Evolutionary conservation across 164 flowering plant genomes (phyloP).

Genomic region (Cinnamomum micranthum): DNA sequence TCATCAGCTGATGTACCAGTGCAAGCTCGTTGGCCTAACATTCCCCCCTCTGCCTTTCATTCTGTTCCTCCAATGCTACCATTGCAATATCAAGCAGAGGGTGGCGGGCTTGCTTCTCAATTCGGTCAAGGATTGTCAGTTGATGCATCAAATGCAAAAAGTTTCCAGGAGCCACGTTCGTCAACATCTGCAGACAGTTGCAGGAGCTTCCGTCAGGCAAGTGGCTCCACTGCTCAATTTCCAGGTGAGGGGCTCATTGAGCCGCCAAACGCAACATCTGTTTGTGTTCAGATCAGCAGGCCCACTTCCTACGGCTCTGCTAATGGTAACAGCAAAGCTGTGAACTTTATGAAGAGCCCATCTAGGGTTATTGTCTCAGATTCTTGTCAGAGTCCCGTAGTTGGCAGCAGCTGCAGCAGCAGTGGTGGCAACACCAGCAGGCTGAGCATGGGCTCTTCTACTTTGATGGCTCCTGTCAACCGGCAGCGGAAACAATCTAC

Average conservation of each 20-base stretch:
- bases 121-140: too few relatives aligned
- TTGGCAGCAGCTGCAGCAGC: constrained; percentile 6
- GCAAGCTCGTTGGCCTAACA: constrained; percentile 68
- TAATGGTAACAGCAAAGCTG: constrained; percentile 15
- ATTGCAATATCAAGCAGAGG: constrained; percentile 25
- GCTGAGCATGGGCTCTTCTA: constrained; percentile 23
- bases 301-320: constrained; percentile 9
- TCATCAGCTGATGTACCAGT: constrained; percentile 55
- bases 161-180: too few relatives aligned
- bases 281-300: constrained; percentile 16
- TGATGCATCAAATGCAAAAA: too few relatives aligned
- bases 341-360: constrained; percentile 20
- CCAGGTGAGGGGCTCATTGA: constrained; percentile 58
- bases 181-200: too few relatives aligned
- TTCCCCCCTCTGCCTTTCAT: constrained; percentile 53
- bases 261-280: constrained; percentile 25
- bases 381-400: constrained; percentile 34
- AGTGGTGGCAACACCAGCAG: constrained; percentile 10
- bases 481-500: constrained; percentile 28
- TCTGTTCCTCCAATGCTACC: constrained; percentile 47
- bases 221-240: constrained; percentile 22
- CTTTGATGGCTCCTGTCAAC: background rate
- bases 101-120: too few relatives aligned
- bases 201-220: too few relatives aligned
- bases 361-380: constrained; percentile 46